These are phyloP conservation scores for Candida sanyaensis DNA, from an alignment of 1,139 yeast genomes.

Conservation along the genomic window DNA sequence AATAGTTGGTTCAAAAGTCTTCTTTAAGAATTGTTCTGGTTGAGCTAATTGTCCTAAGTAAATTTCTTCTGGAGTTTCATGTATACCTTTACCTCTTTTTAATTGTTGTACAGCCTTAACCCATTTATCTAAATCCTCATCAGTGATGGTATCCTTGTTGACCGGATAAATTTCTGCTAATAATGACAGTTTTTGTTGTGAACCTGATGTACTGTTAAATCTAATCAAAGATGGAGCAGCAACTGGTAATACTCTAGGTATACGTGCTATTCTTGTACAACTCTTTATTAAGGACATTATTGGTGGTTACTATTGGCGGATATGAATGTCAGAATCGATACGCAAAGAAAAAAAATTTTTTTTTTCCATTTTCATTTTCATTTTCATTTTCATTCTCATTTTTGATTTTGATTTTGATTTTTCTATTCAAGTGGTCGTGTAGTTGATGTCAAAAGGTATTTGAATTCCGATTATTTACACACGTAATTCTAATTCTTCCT, in stretches of 20 bases:
- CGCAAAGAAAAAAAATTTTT: conserved; percentile 10
- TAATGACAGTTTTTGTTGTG: conserved; percentile 8
- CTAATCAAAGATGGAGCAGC: conserved; percentile 3
- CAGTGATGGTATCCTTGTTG: conserved; percentile 41
- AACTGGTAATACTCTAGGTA: conserved; percentile 6
- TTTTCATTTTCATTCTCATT: conserved; percentile 1
- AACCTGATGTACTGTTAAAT: conserved; percentile 5
- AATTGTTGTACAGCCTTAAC: conserved; percentile 59
- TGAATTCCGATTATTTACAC: neutral
- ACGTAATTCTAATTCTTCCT: neutral
- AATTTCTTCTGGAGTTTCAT: conserved; percentile 44
- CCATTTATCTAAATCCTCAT: conserved; percentile 69
- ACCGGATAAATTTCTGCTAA: conserved; percentile 35
- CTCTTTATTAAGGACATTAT: conserved; percentile 16
- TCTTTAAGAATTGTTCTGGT: conserved; percentile 38
- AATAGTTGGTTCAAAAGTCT: conserved; percentile 53
- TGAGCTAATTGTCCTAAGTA: conserved; percentile 41
- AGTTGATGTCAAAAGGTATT: neutral
- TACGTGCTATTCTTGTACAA: conserved; percentile 12
- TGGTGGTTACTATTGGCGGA: neutral
- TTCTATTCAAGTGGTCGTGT: neutral
- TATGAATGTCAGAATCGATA: neutral
- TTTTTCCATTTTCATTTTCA: conserved; percentile 2
- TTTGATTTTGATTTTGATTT: neutral
- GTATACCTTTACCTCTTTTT: conserved; percentile 37